Base-by-base conservation (phyloP, 2,329 filamentous ascomycete species). In the Colletotrichum sp. region DNA sequence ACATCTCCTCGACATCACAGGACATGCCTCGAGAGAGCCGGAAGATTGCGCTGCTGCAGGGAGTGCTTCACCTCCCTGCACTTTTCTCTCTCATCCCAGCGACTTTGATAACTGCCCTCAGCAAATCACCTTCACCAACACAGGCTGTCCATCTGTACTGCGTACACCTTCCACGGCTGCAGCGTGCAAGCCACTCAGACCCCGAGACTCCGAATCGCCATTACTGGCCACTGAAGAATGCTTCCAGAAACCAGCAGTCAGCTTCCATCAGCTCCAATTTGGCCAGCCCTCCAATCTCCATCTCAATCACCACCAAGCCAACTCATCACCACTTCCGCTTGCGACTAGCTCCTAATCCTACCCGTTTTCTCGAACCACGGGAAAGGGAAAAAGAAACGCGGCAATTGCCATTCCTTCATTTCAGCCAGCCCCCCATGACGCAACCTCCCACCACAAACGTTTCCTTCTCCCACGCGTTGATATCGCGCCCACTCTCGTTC, bases 41-140 rank as follows among this genome's bases (percentile, higher is more conserved):
- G 28, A 68, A 57, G 22, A 59, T 73, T 32, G 64, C 27, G 5
- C 69, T 68, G 63, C 73, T 72, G 69, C 73, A 75, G 59, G 73
- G 73, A 69, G 39, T 68, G 59, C 57, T 22, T 64, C 63, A 9
- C 67, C 64, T 52, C 73, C 63, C 57, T 68, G 73, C 70, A 72
- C 32, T 59, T 48, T 13, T 39, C 22, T 65, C n/a, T 63, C n/a
- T 19, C 52, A 52, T 57, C 52, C 60, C 28, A 57, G 72, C 68
- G 34, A 13, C 44, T 12, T 30, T 39, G 60, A 71, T 44, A 67
- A 67, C 28, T 36, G 27, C 59, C 48, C 25, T 30, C 25, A 27
- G 36, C 68, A 70, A 74, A 68, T 67, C 55, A 67, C 36, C 36
- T 61, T 32, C 55, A 44, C 27, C 19, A 22, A 12, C 44, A 48